phyloP scores from a whole-genome alignment of 176 grass and related monocot species.

The Cenchrus americanus region DNA sequence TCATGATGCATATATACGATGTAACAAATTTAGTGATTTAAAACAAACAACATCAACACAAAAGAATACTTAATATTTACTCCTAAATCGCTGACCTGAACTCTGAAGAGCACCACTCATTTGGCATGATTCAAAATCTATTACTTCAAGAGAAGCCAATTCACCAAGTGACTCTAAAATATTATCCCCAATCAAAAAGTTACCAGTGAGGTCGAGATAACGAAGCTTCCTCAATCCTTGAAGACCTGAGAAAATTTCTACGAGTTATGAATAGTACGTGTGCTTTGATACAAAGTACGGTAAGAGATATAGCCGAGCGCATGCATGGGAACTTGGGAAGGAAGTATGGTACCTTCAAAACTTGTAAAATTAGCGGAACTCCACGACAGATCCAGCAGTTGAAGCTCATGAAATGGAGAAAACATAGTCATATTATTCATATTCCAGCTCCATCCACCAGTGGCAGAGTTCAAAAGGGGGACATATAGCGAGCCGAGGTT shows the following conservation, averaged over 20 bases:
- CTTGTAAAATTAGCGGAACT: too few species aligned
- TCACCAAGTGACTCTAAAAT: background rate
- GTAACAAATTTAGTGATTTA: too few species aligned
- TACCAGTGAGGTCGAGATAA: background rate
- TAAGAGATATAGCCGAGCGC: too few species aligned
- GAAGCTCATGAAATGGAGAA: too few species aligned
- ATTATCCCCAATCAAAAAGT: background rate
- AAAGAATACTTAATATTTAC: too few species aligned
- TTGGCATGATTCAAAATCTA: too few species aligned
- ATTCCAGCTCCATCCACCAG: too few species aligned
- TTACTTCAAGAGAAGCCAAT: slow-evolving; percentile 8
- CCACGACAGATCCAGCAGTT: too few species aligned
- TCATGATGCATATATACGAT: background rate
- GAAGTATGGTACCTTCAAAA: too few species aligned
- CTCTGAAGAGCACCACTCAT: background rate
- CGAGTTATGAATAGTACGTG: background rate
- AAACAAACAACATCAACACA: too few species aligned
- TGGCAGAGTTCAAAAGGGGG: too few species aligned
- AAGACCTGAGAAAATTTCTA: background rate
- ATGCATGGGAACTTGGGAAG: background rate
- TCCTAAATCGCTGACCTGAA: background rate
- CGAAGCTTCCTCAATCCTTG: slow-evolving; percentile 6
- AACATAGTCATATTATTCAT: too few species aligned
- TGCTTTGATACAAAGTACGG: background rate
- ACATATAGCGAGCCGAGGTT: background rate